Evolutionary conservation across 805 yeast species (phyloP).

Genomic region (Peterozyma toletana): DNA sequence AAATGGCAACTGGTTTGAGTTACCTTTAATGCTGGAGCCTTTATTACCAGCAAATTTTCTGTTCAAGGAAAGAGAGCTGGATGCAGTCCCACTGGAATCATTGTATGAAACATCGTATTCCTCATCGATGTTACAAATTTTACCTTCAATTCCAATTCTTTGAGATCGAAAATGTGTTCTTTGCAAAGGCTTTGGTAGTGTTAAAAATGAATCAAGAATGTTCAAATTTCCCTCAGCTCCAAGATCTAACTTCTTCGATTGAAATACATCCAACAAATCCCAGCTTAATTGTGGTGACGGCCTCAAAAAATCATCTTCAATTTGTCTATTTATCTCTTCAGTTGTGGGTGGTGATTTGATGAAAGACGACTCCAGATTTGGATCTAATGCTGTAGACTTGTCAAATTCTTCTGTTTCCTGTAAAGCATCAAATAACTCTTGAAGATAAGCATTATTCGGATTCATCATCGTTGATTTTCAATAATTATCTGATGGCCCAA

Average conservation of each 20-base stretch:
- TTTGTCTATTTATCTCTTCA: conserved; percentile 12
- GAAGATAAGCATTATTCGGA: no score
- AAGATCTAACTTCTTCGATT: conserved; percentile 31
- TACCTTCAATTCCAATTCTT: conserved; percentile 71
- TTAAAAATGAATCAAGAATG: conserved; percentile 41
- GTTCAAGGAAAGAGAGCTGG: conserved; percentile 66
- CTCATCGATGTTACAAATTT: conserved; percentile 57
- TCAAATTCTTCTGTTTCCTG: no score
- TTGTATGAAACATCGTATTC: conserved; percentile 41
- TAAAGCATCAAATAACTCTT: no score
- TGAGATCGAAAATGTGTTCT: conserved; percentile 63
- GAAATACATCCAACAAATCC: conserved; percentile 66
- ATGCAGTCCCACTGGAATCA: conserved; percentile 42
- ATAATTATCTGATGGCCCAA: no score
- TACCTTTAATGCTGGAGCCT: conserved; percentile 56
- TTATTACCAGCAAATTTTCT: conserved; percentile 58
- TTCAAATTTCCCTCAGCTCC: conserved; percentile 14
- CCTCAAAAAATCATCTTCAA: conserved; percentile 40
- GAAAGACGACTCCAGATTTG: conserved; percentile 10
- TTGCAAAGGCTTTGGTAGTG: conserved; percentile 51
- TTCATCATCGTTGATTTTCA: no score
- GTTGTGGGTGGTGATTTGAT: conserved; percentile 6
- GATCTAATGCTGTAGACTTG: conserved; percentile 8
- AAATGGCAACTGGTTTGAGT: conserved; percentile 74
- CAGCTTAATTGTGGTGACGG: conserved; percentile 62